Evolutionary conservation across 805 yeast genomes (phyloP).

Genomic region (Ogataea sp.): DNA sequence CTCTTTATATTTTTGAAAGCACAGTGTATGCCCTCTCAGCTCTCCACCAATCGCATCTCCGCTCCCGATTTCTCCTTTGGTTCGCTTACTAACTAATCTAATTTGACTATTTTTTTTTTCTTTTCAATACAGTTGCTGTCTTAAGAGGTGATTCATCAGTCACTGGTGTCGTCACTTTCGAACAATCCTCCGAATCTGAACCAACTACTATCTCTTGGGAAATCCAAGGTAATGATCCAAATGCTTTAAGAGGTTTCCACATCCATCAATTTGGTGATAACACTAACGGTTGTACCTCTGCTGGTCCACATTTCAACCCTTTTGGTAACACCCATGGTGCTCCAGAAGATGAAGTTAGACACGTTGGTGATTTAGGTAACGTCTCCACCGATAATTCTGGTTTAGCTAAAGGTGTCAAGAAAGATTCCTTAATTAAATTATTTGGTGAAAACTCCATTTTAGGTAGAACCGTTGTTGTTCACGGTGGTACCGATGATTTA

Average conservation of each 20-base stretch:
- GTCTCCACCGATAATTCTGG: slow-evolving; percentile 80
- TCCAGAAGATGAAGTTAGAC: slow-evolving; percentile 73
- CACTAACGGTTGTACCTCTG: slow-evolving; percentile 98
- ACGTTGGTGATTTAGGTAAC: slow-evolving; percentile 97
- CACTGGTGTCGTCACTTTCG: slow-evolving; percentile 79
- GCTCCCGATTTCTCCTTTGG: not conserved
- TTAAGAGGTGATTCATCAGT: slow-evolving; percentile 92
- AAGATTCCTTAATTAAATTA: slow-evolving; percentile 71
- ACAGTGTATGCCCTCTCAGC: no score
- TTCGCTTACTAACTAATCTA: not conserved
- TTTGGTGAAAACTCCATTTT: slow-evolving; percentile 81
- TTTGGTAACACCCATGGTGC: slow-evolving; percentile 86
- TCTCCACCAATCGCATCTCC: no score
- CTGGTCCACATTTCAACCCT: slow-evolving; percentile 97
- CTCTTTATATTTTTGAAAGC: no score
- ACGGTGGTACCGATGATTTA: slow-evolving; percentile 86
- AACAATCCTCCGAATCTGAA: slow-evolving; percentile 68
- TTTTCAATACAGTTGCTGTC: slow-evolving; percentile 62
- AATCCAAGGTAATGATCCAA: slow-evolving; percentile 80
- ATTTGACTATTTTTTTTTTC: not conserved
- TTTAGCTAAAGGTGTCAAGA: slow-evolving; percentile 82
- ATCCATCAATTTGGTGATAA: slow-evolving; percentile 97
- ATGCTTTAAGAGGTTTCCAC: slow-evolving; percentile 95
- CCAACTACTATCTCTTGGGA: slow-evolving; percentile 88
- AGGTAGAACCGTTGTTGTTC: slow-evolving; percentile 95